phyloP scores from a whole-genome alignment of 2,329 filamentous ascomycete species.

The Pseudonectria foliicola region DNA sequence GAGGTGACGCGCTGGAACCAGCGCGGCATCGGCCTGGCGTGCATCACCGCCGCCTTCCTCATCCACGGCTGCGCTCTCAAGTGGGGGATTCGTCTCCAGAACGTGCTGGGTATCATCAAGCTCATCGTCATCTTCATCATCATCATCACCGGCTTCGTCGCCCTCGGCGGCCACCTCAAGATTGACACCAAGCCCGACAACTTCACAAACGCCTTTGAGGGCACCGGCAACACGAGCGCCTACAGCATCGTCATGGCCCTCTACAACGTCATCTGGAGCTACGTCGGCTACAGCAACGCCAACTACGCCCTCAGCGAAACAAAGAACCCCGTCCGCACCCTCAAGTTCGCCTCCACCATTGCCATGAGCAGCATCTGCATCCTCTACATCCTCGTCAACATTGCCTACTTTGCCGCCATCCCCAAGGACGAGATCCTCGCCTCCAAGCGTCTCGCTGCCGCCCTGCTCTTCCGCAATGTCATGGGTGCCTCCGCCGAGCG shows the following conservation, averaged over 20 bases:
- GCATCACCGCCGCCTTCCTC: slow-evolving; percentile 57
- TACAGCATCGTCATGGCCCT: slow-evolving; percentile 64
- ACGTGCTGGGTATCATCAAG: slow-evolving; percentile 59
- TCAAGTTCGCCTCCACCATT: slow-evolving; percentile 57
- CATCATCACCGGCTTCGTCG: slow-evolving; percentile 54
- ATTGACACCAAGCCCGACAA: slow-evolving; percentile 53
- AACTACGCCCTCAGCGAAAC: slow-evolving; percentile 62
- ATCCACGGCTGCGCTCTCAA: slow-evolving; percentile 58
- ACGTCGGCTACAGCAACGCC: slow-evolving; percentile 61
- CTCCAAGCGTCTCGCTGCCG: slow-evolving; percentile 45
- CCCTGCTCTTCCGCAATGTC: slow-evolving; percentile 49
- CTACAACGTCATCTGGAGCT: slow-evolving; percentile 67
- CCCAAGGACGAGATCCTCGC: slow-evolving; percentile 45
- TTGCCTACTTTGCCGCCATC: slow-evolving; percentile 58
- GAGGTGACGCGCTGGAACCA: slow-evolving; percentile 61
- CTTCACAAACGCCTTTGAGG: slow-evolving; percentile 56
- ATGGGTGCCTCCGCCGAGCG: slow-evolving; percentile 48
- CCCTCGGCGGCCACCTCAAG: slow-evolving; percentile 53
- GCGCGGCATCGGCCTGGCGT: slow-evolving; percentile 58
- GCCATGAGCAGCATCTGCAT: slow-evolving; percentile 52
- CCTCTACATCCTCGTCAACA: slow-evolving; percentile 60
- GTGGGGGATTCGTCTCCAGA: slow-evolving; percentile 62
- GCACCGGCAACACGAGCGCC: slow-evolving; percentile 53
- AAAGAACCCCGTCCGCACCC: slow-evolving; percentile 55
- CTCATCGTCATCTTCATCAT: slow-evolving; percentile 59